phyloP scores from a whole-genome alignment of 2,329 filamentous ascomycete genomes.

The Verticillium dahliae region DNA sequence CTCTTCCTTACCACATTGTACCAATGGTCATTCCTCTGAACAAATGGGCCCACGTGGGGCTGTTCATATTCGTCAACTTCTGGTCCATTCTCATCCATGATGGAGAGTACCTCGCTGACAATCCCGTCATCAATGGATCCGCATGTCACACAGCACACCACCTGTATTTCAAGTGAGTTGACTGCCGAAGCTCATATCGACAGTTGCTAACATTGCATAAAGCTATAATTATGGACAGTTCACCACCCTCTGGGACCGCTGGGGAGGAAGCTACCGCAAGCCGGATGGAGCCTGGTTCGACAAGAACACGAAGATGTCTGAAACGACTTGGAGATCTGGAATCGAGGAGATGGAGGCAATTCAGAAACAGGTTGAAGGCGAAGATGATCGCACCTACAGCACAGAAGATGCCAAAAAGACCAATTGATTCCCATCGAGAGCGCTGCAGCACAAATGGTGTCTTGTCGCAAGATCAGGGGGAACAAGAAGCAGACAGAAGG shows the following conservation, averaged over 20 bases:
- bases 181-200: neutral
- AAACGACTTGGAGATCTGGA: constrained; percentile 56
- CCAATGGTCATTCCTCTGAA: constrained; percentile 89
- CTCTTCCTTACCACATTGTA: constrained; percentile 86
- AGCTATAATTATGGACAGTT: constrained; percentile 66
- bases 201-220: constrained; percentile 44
- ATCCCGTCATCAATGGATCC: constrained; percentile 86
- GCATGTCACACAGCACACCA: constrained; percentile 84
- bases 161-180: constrained; percentile 28
- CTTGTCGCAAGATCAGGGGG: no score
- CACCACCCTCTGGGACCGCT: constrained; percentile 67
- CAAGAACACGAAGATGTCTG: constrained; percentile 63
- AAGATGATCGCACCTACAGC: constrained; percentile 14
- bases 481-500: no score
- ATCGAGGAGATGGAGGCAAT: constrained; percentile 59
- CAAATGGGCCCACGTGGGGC: constrained; percentile 77
- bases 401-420: constrained; percentile 14
- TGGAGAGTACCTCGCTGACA: constrained; percentile 88
- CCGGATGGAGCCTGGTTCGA: constrained; percentile 67
- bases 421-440: constrained; percentile 1
- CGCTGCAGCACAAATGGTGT: neutral
- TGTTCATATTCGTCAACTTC: constrained; percentile 91
- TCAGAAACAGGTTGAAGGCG: constrained; percentile 37
- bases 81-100: constrained; percentile 97
- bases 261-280: constrained; percentile 66